Evolutionary conservation across 2,329 filamentous ascomycete species (phyloP).

Genomic region (Cercospora janseana): DNA sequence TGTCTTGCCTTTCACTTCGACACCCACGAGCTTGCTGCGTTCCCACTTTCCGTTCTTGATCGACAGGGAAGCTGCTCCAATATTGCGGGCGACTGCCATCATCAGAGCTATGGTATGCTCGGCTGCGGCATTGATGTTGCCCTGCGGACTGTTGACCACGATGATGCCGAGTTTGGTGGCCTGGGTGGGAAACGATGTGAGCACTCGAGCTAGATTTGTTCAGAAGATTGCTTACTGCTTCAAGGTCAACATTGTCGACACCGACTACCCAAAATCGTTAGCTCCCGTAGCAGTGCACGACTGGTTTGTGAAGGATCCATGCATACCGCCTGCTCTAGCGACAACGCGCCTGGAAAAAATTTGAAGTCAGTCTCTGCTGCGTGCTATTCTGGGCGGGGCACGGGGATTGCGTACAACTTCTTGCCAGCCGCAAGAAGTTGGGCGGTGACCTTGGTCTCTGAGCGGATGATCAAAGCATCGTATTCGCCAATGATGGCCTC

Average conservation of each 20-base stretch:
- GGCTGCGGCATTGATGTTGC: constrained; percentile 73
- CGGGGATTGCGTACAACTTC: constrained; percentile 49
- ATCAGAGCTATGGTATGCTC: constrained; percentile 54
- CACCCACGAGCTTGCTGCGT: constrained; percentile 68
- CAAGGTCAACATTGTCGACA: constrained; percentile 78
- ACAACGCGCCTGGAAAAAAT: constrained; percentile 59
- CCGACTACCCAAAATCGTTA: constrained; percentile 53
- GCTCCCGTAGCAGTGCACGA: not conserved
- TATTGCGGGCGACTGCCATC: constrained; percentile 70
- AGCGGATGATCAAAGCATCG: constrained; percentile 74
- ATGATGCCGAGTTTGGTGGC: constrained; percentile 73
- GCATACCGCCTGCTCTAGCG: constrained; percentile 62
- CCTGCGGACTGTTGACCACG: constrained; percentile 75
- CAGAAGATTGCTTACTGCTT: constrained; percentile 41
- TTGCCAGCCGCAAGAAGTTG: constrained; percentile 63
- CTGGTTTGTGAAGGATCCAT: no score
- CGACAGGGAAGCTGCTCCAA: constrained; percentile 67
- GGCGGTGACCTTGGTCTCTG: constrained; percentile 76
- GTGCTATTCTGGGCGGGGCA: not conserved
- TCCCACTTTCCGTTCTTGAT: constrained; percentile 72
- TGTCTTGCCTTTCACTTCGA: constrained; percentile 75
- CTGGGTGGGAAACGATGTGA: not conserved
- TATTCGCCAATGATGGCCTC: constrained; percentile 67
- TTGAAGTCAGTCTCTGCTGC: not conserved
- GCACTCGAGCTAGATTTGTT: not conserved